Evolutionary conservation across 1,139 yeast species (phyloP).

Genomic region (Saccharomycopsis hybrid): DNA sequence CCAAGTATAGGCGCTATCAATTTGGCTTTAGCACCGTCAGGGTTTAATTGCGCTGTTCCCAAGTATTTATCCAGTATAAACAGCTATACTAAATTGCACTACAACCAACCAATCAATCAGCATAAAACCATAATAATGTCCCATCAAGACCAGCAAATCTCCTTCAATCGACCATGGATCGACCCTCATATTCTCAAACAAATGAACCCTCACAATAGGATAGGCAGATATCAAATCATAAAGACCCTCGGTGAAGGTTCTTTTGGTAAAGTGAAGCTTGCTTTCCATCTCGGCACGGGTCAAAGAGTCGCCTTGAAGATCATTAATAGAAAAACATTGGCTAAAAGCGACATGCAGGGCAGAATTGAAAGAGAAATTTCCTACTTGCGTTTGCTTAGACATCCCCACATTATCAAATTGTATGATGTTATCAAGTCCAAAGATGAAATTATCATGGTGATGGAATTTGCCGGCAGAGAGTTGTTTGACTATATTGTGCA

Average conservation of each 20-base stretch:
- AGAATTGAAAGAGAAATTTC: constrained; percentile 92
- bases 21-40: too few species aligned
- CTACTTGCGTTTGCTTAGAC: constrained; percentile 80
- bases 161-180: constrained; percentile 20
- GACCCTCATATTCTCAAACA: constrained; percentile 18
- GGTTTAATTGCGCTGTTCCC: too few species aligned
- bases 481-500: constrained; percentile 94
- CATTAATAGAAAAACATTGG: constrained; percentile 87
- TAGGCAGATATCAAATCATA: constrained; percentile 91
- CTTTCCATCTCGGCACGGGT: constrained; percentile 88
- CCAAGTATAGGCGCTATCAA: too few species aligned
- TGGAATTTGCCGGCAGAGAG: constrained; percentile 95
- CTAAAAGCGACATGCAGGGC: constrained; percentile 97
- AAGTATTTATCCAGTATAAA: too few species aligned
- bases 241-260: constrained; percentile 97
- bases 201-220: constrained; percentile 32
- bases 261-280: constrained; percentile 93
- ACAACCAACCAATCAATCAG: too few species aligned
- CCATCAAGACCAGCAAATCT: constrained; percentile 3
- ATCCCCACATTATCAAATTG: constrained; percentile 93
- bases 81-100: too few species aligned
- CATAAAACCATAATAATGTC: too few species aligned
- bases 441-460: constrained; percentile 96
- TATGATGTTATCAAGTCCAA: constrained; percentile 95
- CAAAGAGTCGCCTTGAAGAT: constrained; percentile 92